Conservation (phyloP, 306 rosid species). For the Ormosia semicastrata region DNA sequence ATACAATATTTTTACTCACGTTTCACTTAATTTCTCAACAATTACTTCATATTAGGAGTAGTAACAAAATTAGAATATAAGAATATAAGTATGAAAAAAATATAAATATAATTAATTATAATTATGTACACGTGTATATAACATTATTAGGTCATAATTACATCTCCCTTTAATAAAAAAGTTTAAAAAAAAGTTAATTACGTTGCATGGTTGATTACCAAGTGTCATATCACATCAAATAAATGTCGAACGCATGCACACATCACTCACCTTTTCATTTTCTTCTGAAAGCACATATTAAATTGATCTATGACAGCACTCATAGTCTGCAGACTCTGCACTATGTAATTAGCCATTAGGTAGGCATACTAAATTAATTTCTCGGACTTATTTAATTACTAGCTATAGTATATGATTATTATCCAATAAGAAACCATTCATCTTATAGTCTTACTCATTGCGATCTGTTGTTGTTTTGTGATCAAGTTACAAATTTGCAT, state of each 20-base stretch:
- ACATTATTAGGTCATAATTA: neutral
- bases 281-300: constrained; percentile 16
- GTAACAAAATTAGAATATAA: too few relatives aligned
- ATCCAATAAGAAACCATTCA: neutral
- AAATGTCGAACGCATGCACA: constrained; percentile 36
- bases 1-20: too few relatives aligned
- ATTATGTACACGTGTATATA: too few relatives aligned
- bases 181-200: neutral
- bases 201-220: constrained; percentile 14
- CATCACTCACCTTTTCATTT: constrained; percentile 21
- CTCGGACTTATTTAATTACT: neutral
- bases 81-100: too few relatives aligned
- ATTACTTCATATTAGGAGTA: too few relatives aligned
- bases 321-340: constrained; percentile 8
- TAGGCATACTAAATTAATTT: constrained; percentile 10
- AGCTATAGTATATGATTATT: neutral
- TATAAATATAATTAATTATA: too few relatives aligned
- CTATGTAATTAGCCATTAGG: neutral
- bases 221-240: constrained; percentile 35
- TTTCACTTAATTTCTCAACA: too few relatives aligned
- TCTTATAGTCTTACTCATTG: neutral
- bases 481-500: neutral
- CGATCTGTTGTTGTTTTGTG: neutral
- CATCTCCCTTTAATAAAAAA: too few relatives aligned
- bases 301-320: constrained; percentile 15